Evolutionary conservation across 1,284 basidiomycete genomes (phyloP), one percentile per base, ranked within the genome.

Genomic region (Pisolithus thermaeus): DNA sequence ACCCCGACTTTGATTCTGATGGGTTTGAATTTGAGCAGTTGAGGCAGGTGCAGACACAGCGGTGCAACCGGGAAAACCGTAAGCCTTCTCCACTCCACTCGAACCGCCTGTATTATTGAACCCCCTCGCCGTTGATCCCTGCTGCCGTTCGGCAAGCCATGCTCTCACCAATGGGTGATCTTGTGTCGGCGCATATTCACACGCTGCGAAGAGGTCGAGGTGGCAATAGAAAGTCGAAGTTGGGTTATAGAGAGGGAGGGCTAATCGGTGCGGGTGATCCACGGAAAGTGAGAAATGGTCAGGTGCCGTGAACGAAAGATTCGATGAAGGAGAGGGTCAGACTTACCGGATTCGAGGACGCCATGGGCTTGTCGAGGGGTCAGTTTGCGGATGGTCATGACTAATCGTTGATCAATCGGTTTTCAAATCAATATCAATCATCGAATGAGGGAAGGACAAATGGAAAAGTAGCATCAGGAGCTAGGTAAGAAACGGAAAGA

Each of bases 161-260:
- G 70, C 66, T 40, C 59, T 64, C 14, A 77, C 63, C 35, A 69
- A 57, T 18, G 75, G 72, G 52, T 77, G 72, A 23, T 69, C 67
- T 20, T 57, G 42, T 2, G 70, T 70, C 3, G 79, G 79, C 8
- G 59, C 55, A 55, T 65, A 72, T 20, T 65, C 62, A 58, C 77
- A 81, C 2, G 73, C 68, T 25, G 70, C 68, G 51, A 77, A 82
- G 20, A 77, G 46, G 47, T 77, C 72, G 14, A 83, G 68, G 49
- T 74, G 72, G 4, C 69, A 72, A 9, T 66, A 72, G 59, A 83
- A 81, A 39, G 69, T 68, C 12, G 64, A 59, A 0, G 79, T 80
- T 8, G 74, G 70, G 53, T 78, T 74, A 61, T 81, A 83, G 4
- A 83, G 67, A 8, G 81, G 81, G 11, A 83, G 69, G 9, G 72